Percentiles rank a stretch among this genome's conserved stretches.
phyloP scores from a whole-genome alignment of 768 basidiomycete species.

The Russula brevipes region DNA sequence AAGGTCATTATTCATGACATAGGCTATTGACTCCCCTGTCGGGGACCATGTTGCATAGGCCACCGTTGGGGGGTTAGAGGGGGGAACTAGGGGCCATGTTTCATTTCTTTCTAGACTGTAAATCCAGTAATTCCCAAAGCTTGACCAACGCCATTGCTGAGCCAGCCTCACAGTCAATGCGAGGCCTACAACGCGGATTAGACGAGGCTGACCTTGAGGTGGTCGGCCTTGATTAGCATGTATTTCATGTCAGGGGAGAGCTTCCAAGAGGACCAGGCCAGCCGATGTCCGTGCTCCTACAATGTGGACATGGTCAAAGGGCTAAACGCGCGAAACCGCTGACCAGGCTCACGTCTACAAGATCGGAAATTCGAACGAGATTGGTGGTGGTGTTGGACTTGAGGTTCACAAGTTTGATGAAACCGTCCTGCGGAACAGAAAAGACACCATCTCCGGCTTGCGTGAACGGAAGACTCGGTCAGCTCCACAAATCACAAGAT shows the following conservation, averaged over 20 bases:
- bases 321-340: slow-evolving; percentile 3
- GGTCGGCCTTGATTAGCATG: slow-evolving; percentile 73
- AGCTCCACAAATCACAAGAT: slow-evolving; percentile 13
- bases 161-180: slow-evolving; percentile 9
- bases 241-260: slow-evolving; percentile 90
- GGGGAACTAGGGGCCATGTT: slow-evolving; percentile 68
- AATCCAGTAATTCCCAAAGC: slow-evolving; percentile 90
- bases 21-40: slow-evolving; percentile 77
- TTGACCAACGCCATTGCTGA: slow-evolving; percentile 93
- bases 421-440: slow-evolving; percentile 53
- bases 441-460: slow-evolving; percentile 93
- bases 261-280: slow-evolving; percentile 61
- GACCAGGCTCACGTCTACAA: slow-evolving; percentile 53
- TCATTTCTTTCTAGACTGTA: slow-evolving; percentile 64
- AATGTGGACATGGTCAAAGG: slow-evolving; percentile 18
- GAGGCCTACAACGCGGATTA: slow-evolving; percentile 21
- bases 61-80: slow-evolving; percentile 63
- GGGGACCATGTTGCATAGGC: slow-evolving; percentile 88
- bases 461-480: slow-evolving; percentile 1
- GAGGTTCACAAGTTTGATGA: slow-evolving; percentile 77
- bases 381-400: slow-evolving; percentile 62
- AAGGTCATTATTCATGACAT: slow-evolving; percentile 82
- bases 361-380: slow-evolving; percentile 52
- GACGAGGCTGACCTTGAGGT: slow-evolving; percentile 52
- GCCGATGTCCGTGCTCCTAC: slow-evolving; percentile 50